Base-by-base conservation (phyloP, 257 asterid genomes). In the Echites panduratus region DNA sequence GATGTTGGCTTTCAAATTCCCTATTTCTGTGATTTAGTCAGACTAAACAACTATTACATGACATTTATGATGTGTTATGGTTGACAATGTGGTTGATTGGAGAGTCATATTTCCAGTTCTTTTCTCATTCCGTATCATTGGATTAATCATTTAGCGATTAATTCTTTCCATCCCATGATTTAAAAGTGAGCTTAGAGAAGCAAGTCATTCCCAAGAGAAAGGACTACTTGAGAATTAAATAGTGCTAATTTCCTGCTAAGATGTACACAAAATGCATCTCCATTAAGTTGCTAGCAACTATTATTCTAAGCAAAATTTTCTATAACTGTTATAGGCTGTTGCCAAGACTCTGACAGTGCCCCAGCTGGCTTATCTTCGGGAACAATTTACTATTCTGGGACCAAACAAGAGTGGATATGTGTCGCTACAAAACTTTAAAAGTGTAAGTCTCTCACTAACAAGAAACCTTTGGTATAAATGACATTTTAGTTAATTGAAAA, bases 341-440 rank as follows among this genome's bases (percentile, higher is more conserved):
- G 97, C 97, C 50, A 90, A 84, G 81, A 92, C 96, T 16, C 84
- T 95, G 86, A 84, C 96, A 2, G 75, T 89, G 56, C 84, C 91
- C 6, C 98, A 95, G 74, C 78, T 92, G 75, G 86, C 92, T 75
- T 95, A 92, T 83, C 94, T 95, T 65, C 86, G 93, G 65, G 99
- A 90, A 72, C 99, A 95, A 79, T 95, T 90, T 80, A 84, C 92
- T 9, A 70, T 92, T 67, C 76, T 95, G 43, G 96, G 94, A 70
- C 98, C 98, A 66, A 90, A 83, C 82, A 90, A 84, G 87, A 92
- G 87, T 70, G 99, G 98, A 73, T 82, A 84, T 70, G 79, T 92
- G 69, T 87, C 97, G 41, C 59, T 92, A 35, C 90, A 86, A 72
- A 92, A 87, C 81, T 89, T 90, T 76, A 95, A 89, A 87, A 52